Percentiles rank a stretch among this genome's conserved stretches.
phyloP scores from a whole-genome alignment of 2,329 filamentous ascomycete genomes.

The Dothistroma septosporum region DNA sequence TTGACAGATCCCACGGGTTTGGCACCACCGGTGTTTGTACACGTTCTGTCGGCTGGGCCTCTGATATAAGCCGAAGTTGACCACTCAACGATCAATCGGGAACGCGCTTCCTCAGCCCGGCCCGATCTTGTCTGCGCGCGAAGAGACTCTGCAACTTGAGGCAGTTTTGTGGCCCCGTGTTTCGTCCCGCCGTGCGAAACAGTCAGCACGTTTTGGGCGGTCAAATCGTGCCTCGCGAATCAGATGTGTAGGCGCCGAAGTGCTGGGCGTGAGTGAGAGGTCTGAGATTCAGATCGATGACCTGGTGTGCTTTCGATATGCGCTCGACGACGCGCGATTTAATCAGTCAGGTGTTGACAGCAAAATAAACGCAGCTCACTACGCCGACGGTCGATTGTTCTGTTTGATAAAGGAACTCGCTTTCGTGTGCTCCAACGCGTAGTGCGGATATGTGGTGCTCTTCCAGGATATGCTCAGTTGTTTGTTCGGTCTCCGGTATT shows the following conservation, averaged over 20 bases:
- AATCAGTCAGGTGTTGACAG: neutral
- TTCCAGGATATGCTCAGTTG: slow-evolving; percentile 2
- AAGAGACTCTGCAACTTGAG: neutral
- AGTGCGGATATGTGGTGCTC: neutral
- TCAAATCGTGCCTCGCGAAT: neutral
- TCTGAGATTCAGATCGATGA: neutral
- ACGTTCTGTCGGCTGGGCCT: neutral
- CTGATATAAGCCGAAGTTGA: neutral
- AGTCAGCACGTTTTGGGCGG: neutral
- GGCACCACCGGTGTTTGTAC: neutral
- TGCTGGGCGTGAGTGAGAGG: neutral
- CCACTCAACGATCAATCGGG: neutral
- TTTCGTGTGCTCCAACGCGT: neutral
- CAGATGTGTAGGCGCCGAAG: neutral
- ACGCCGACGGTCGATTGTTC: neutral
- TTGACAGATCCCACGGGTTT: neutral
- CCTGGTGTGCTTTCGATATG: neutral
- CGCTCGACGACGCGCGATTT: neutral
- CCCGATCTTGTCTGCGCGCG: neutral
- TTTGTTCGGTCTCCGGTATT: neutral
- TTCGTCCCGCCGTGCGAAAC: neutral
- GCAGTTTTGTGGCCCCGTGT: neutral
- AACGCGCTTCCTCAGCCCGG: neutral
- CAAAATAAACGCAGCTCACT: neutral
- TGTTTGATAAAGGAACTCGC: neutral